phyloP scores from a whole-genome alignment of 345 rosid genomes.

The Diplotaxis tenuifolia region DNA sequence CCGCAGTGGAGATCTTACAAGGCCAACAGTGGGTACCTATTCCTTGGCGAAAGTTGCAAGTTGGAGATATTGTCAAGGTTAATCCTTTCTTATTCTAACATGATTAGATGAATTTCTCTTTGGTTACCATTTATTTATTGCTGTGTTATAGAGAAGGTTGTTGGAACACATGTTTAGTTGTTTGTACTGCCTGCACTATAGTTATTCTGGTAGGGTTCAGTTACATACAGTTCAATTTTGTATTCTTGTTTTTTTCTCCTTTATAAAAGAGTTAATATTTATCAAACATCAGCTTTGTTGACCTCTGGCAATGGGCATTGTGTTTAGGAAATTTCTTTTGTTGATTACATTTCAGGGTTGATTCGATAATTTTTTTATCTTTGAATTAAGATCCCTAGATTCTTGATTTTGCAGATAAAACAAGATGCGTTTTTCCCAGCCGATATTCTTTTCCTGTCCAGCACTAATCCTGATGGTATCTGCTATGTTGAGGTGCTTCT shows the following conservation, averaged over 20 bases:
- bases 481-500: slow-evolving; percentile 86
- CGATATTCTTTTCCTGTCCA: slow-evolving; percentile 84
- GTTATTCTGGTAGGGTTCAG: slow-evolving; percentile 12
- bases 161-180: slow-evolving; percentile 2
- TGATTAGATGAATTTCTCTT: neutral
- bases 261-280: neutral
- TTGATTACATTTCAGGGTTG: neutral
- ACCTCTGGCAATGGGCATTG: neutral
- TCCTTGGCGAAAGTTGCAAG: slow-evolving; percentile 96
- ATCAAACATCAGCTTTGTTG: neutral
- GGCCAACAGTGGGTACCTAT: slow-evolving; percentile 74
- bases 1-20: slow-evolving; percentile 74
- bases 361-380: slow-evolving; percentile 3
- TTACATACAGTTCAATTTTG: neutral
- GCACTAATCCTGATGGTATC: slow-evolving; percentile 92
- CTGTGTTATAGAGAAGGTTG: slow-evolving; percentile 8
- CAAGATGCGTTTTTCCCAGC: slow-evolving; percentile 96
- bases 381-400: neutral
- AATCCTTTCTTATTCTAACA: slow-evolving; percentile 32
- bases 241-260: neutral
- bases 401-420: slow-evolving; percentile 64
- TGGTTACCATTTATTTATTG: neutral
- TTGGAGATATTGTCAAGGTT: slow-evolving; percentile 94
- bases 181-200: neutral
- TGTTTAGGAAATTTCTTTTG: neutral